These are phyloP conservation scores for Primulina eburnea DNA, from an alignment of 257 asterid species.

Conservation along the genomic window DNA sequence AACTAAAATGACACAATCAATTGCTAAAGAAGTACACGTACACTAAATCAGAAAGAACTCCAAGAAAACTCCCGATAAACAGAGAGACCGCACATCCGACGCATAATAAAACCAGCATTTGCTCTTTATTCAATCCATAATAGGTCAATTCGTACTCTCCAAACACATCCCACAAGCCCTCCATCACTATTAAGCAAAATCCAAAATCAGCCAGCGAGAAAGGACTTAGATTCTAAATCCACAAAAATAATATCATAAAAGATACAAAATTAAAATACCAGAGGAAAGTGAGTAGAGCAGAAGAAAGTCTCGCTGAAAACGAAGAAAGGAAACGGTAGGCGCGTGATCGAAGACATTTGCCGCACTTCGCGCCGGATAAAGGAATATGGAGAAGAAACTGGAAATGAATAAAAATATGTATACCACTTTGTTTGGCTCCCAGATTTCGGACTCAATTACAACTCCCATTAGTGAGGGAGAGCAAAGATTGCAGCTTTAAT, in stretches of 20 bases:
- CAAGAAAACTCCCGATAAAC: background rate
- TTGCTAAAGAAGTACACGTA: constrained; percentile 37
- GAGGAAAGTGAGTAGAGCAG: constrained; percentile 67
- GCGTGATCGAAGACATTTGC: constrained; percentile 63
- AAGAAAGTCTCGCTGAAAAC: constrained; percentile 64
- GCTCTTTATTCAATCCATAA: constrained; percentile 62
- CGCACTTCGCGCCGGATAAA: constrained; percentile 39
- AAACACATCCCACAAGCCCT: constrained; percentile 75
- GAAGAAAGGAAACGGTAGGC: constrained; percentile 46
- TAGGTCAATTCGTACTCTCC: constrained; percentile 75
- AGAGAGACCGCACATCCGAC: background rate
- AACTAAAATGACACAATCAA: constrained; percentile 11
- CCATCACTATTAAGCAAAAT: constrained; percentile 41
- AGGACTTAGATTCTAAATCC: constrained; percentile 3
- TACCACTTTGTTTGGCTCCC: constrained; percentile 71
- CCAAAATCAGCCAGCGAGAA: constrained; percentile 17
- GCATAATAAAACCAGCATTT: constrained; percentile 38
- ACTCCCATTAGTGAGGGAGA: constrained; percentile 57
- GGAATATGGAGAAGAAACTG: constrained; percentile 55
- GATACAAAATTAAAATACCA: constrained; percentile 37
- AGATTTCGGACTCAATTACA: constrained; percentile 62
- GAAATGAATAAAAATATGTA: constrained; percentile 50
- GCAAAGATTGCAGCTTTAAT: background rate
- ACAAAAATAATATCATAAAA: constrained; percentile 4
- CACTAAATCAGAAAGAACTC: constrained; percentile 36